Base-by-base conservation (phyloP, 495 filamentous ascomycete genomes). In the Tuber magnatum region DNA sequence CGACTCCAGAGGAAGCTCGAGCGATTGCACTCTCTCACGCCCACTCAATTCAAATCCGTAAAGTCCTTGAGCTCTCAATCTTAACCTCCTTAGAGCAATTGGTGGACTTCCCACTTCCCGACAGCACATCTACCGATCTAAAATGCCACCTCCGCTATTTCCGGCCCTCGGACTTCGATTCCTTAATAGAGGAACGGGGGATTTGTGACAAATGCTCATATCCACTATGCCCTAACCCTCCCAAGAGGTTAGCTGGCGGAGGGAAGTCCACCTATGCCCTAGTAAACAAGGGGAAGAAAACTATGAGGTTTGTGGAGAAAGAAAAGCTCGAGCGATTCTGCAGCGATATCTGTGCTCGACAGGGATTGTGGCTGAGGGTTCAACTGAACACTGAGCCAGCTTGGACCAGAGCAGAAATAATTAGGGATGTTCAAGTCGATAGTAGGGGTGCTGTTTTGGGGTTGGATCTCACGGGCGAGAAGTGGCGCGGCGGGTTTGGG, bases 311-410 rank as follows among this genome's bases (percentile, higher is more conserved):
- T 61, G 88, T 91, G 18, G 86, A 87, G n/a, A 87, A 85, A 14
- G 88, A 89, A 72, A 88, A 91, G 79, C 79, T 94, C 16, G 93
- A 96, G 84, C 90, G 91, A 81, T 99, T 96, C 93, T 99, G 95
- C 82, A 92, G 90, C 1, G 88, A 91, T 68, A 85, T 85, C 28
- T 99, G 95, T 86, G 91, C 90, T 1, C 87, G 89, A 77, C 86
- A 91, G 51, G 93, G 92, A 28, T 85, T 97, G 78, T 96, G 92
- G 83, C 85, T 99, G 75, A 91, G 92, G 78, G 91, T 94, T 56
- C 95, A 99, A 84, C 87, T 99, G 40, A 89, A 85, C 48, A 90
- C 92, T 76, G 88, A 89, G 75, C 92, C 92, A 0, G 91, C 91
- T 12, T 95, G 92, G 92, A 87, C 91, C 80, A 86, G 93, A 69